Conservation (phyloP, 106 monocot species). For the Amphibolis antarctica region DNA sequence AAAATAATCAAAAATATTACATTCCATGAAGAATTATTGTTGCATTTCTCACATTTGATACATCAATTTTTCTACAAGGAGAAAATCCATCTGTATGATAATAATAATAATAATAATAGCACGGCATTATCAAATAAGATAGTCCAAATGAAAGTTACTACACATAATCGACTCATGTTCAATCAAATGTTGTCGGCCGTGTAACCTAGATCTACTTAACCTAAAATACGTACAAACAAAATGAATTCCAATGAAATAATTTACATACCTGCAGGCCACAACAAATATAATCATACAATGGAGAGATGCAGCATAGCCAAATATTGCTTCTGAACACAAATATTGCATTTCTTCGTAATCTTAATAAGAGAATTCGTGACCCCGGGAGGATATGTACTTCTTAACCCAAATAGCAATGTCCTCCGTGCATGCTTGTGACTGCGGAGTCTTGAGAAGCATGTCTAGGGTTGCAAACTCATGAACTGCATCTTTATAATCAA, state of each 20-base stretch:
- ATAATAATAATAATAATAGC: no score
- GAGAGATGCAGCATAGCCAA: not conserved
- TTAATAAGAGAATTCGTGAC: slow-evolving; percentile 61
- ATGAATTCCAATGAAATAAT: slow-evolving; percentile 1
- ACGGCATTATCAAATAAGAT: no score
- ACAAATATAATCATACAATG: not conserved
- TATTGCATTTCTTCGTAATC: not conserved
- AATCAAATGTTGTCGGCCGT: no score
- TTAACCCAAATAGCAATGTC: slow-evolving; percentile 65
- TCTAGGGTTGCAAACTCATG: slow-evolving; percentile 60
- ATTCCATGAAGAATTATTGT: no score
- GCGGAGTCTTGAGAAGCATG: slow-evolving; percentile 53
- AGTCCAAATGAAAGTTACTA: no score
- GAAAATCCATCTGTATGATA: no score
- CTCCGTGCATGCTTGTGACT: slow-evolving; percentile 52
- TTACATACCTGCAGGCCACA: slow-evolving; percentile 4
- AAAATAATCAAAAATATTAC: no score
- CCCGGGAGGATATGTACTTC: slow-evolving; percentile 46
- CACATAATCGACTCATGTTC: no score
- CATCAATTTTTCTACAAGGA: no score
- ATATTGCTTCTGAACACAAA: not conserved
- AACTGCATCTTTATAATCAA: slow-evolving; percentile 62
- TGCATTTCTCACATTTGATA: no score
- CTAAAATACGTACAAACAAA: slow-evolving; percentile 10
- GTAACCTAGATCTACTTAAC: no score